Evolutionary conservation across 2,329 filamentous ascomycete species (phyloP), one percentile per base, ranked within the genome.

Genomic region (Rutstroemia sp.): DNA sequence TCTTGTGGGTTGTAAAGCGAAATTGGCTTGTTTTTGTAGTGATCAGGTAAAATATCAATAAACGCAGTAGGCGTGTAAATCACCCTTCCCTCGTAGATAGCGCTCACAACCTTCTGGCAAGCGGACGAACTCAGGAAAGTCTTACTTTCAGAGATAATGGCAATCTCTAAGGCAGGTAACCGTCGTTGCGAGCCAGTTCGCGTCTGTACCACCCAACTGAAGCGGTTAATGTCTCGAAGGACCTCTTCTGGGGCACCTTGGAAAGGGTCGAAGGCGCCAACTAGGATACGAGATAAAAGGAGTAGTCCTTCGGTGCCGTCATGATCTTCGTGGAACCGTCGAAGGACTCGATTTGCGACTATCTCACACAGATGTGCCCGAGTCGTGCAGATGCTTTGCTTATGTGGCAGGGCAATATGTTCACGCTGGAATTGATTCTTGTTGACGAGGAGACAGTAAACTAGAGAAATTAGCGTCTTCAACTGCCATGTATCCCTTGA

Each of bases 381-480:
- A 5, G 88, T 90, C 59, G 83, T 83, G 68, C 89, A 86, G 60
- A 94, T 88, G 59, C 89, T 92, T 69, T 92, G 87, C 59, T 89
- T 84, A 67, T 90, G 89, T 64, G 82, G 81, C 65, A 88, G 80
- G 65, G 87, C 85, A 10, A 83, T 78, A 69, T 94, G 88, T 69
- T 94, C 88, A 55, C 86, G 80, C 23, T 92, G 75, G 65, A 94
- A 94, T 67, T 91, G 87, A 36, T 84, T 82, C 14, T 88, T 81
- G 66, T 95, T 94, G 62, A 94, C 88, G 21, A 95, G 78, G 58
- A 95, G 74, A 68, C 88, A 92, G 70, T 92, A 94, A 10, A 94
- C 87, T 85, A 19, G 21, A 30, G 27, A 4, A 4, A 10, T 47
- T 25, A 47, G 44, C 21, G n/a, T n/a, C 19, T 7, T 64, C 42